phyloP scores from a whole-genome alignment of 768 basidiomycete genomes.

The Pisolithus microcarpus region DNA sequence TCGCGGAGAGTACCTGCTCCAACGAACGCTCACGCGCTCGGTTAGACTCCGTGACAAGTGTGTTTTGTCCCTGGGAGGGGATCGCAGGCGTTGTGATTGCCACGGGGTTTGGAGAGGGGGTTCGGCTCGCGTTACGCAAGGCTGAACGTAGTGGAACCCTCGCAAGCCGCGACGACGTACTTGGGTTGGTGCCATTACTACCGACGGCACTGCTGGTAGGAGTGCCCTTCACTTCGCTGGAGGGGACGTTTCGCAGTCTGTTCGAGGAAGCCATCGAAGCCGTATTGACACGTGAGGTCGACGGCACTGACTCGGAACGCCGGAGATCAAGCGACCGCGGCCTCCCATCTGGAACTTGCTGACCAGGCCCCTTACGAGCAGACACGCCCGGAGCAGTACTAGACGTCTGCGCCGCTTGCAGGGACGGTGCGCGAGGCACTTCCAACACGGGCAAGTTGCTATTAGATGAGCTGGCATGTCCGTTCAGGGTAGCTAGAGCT shows the following conservation, averaged over 20 bases:
- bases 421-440: neutral
- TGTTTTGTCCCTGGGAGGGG: neutral
- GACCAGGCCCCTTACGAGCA: neutral
- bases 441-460: neutral
- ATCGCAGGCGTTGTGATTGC: neutral
- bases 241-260: neutral
- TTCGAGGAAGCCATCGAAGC: neutral
- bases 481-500: neutral
- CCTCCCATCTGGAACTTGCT: neutral
- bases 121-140: slow-evolving; percentile 45
- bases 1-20: slow-evolving; percentile 1
- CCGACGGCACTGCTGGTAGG: neutral
- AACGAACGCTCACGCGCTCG: neutral
- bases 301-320: slow-evolving; percentile 9
- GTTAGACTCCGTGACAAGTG: neutral
- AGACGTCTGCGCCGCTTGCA: slow-evolving; percentile 4
- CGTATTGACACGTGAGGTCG: neutral
- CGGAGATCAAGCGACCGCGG: slow-evolving; percentile 19
- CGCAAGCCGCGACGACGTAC: slow-evolving; percentile 20
- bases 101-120: slow-evolving; percentile 36
- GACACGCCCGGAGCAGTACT: slow-evolving; percentile 1
- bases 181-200: neutral
- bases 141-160: slow-evolving; percentile 58
- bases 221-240: neutral
- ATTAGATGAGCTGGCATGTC: neutral